These are phyloP conservation scores for Neopestalotiopsis sp. DNA, from an alignment of 2,329 filamentous ascomycete genomes.

Conservation along the genomic window DNA sequence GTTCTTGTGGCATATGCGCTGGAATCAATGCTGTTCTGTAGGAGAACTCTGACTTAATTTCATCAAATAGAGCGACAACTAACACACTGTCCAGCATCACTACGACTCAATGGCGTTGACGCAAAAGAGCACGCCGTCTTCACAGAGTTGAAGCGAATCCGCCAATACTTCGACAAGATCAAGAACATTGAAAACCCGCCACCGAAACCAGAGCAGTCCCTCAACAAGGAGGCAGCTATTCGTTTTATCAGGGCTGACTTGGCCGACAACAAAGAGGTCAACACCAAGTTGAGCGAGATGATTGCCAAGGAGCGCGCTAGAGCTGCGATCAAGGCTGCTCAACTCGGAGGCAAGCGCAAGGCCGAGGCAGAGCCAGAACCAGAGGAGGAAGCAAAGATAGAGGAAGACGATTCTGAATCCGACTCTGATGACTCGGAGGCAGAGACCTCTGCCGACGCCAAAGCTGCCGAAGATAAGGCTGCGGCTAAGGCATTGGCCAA, in stretches of 20 bases:
- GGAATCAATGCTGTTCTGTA: slow-evolving; percentile 88
- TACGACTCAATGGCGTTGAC: slow-evolving; percentile 80
- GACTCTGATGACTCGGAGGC: slow-evolving; percentile 18
- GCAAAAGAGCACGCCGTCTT: slow-evolving; percentile 87
- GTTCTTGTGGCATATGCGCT: slow-evolving; percentile 88
- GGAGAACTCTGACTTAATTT: slow-evolving; percentile 29
- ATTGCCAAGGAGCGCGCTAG: slow-evolving; percentile 62
- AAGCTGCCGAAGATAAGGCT: background rate
- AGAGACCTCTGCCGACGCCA: slow-evolving; percentile 5
- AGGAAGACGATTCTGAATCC: slow-evolving; percentile 33
- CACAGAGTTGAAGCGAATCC: slow-evolving; percentile 83
- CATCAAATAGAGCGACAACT: background rate
- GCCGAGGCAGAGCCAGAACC: slow-evolving; percentile 17
- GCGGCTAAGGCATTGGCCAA: slow-evolving; percentile 8
- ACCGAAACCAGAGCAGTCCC: slow-evolving; percentile 54
- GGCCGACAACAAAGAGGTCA: slow-evolving; percentile 57
- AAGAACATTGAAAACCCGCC: slow-evolving; percentile 73
- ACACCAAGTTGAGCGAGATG: slow-evolving; percentile 58
- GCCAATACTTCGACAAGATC: slow-evolving; percentile 93
- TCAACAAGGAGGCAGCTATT: slow-evolving; percentile 79
- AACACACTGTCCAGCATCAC: slow-evolving; percentile 55
- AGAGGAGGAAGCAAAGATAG: slow-evolving; percentile 45
- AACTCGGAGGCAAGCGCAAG: slow-evolving; percentile 38
- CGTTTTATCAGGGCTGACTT: slow-evolving; percentile 85
- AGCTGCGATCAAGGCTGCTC: slow-evolving; percentile 53